These are phyloP conservation scores for Mangifera indica DNA, from an alignment of 345 rosid species.

Conservation along the genomic window DNA sequence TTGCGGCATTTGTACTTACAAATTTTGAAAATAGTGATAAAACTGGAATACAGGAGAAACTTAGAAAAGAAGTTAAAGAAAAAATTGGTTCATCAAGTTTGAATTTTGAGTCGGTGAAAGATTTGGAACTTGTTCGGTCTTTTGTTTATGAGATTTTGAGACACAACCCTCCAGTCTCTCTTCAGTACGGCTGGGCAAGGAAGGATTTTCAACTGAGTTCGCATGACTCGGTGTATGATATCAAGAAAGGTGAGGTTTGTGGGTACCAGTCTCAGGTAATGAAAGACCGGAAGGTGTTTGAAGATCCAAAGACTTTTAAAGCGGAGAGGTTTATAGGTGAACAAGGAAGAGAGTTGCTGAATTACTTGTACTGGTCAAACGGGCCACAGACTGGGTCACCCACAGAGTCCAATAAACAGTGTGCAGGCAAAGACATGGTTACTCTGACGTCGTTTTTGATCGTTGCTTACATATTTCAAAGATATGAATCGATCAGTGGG, in stretches of 20 bases:
- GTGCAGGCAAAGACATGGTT: slow-evolving; percentile 73
- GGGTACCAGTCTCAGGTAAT: slow-evolving; percentile 73
- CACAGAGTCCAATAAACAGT: slow-evolving; percentile 65
- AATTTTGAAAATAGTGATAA: slow-evolving; percentile 45
- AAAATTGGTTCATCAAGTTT: slow-evolving; percentile 41
- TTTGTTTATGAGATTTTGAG: slow-evolving; percentile 79
- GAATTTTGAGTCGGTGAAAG: slow-evolving; percentile 55
- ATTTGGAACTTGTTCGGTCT: slow-evolving; percentile 69
- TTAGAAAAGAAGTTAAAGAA: slow-evolving; percentile 53
- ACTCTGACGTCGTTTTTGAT: slow-evolving; percentile 50
- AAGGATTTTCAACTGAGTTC: slow-evolving; percentile 64
- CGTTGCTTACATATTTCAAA: slow-evolving; percentile 54
- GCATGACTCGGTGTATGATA: slow-evolving; percentile 57
- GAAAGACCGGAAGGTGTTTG: slow-evolving; percentile 63
- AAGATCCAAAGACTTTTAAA: slow-evolving; percentile 63
- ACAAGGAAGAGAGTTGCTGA: slow-evolving; percentile 43
- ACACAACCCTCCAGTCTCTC: slow-evolving; percentile 68
- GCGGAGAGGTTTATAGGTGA: slow-evolving; percentile 63
- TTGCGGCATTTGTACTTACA: no score
- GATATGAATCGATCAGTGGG: slow-evolving; percentile 59
- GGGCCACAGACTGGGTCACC: slow-evolving; percentile 86
- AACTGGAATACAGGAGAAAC: slow-evolving; percentile 53
- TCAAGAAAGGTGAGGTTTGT: slow-evolving; percentile 79
- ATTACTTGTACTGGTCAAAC: slow-evolving; percentile 75
- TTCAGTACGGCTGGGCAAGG: slow-evolving; percentile 76